A percentile compares a stretch with the other conserved stretches of the same genome.
Conservation (phyloP, 768 basidiomycete species). For the Boletellus sp. region DNA sequence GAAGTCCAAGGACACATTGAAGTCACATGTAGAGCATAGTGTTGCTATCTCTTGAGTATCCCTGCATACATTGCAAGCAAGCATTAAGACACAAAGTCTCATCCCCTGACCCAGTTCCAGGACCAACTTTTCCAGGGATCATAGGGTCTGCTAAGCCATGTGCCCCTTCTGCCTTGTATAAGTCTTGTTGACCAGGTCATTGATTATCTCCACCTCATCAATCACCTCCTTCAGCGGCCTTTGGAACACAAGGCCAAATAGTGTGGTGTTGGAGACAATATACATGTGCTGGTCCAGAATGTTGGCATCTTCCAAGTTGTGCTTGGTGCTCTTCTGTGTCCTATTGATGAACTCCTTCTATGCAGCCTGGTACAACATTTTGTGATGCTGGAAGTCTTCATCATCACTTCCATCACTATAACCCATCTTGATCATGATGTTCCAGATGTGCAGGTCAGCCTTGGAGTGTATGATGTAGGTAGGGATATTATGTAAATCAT, state of each 20-base stretch:
- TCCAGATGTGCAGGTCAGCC: conserved; percentile 19
- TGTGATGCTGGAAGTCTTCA: conserved; percentile 4
- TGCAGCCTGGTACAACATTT: conserved; percentile 8
- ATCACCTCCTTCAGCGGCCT: conserved; percentile 18
- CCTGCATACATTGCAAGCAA: too few species aligned
- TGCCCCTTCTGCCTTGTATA: conserved; percentile 3
- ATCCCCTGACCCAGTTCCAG: too few species aligned
- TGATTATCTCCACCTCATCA: conserved; percentile 22
- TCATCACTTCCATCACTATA: conserved; percentile 19
- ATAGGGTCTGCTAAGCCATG: too few species aligned
- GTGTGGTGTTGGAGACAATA: conserved; percentile 21
- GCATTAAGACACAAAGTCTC: too few species aligned
- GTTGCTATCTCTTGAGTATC: not conserved
- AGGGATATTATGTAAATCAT: conserved; percentile 16
- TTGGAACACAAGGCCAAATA: conserved; percentile 17
- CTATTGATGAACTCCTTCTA: conserved; percentile 14
- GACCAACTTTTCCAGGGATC: too few species aligned
- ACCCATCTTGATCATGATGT: conserved; percentile 17
- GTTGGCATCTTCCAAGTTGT: conserved; percentile 20
- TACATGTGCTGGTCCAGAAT: conserved; percentile 27
- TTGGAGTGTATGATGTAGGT: conserved; percentile 23
- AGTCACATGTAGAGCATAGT: too few species aligned
- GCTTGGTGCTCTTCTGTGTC: conserved; percentile 14
- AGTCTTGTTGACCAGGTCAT: conserved; percentile 12
- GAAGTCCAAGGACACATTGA: too few species aligned